phyloP scores from a whole-genome alignment of 345 rosid species.

The Brassica juncea region DNA sequence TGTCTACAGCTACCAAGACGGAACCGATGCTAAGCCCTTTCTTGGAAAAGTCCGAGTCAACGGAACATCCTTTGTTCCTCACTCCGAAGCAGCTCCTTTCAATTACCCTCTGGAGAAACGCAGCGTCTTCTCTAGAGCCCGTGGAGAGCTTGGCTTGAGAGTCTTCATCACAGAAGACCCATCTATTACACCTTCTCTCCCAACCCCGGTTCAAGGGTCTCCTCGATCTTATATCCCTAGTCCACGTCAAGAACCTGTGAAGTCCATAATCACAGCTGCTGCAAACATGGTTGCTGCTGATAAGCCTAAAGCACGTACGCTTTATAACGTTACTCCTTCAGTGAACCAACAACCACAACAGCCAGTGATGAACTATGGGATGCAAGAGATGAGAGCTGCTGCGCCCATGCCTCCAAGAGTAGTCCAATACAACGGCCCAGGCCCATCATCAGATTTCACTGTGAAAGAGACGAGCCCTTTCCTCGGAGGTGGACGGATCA shows the following conservation, averaged over 20 bases:
- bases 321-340: slow-evolving; percentile 29
- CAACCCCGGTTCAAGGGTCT: slow-evolving; percentile 54
- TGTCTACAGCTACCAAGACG: slow-evolving; percentile 51
- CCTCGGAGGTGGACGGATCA: slow-evolving; percentile 78
- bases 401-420: slow-evolving; percentile 38
- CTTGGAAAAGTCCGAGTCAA: slow-evolving; percentile 81
- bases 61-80: slow-evolving; percentile 80
- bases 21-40: slow-evolving; percentile 48
- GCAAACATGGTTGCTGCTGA: not conserved
- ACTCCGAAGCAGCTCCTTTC: slow-evolving; percentile 80
- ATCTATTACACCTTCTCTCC: slow-evolving; percentile 55
- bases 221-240: slow-evolving; percentile 40
- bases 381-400: slow-evolving; percentile 40
- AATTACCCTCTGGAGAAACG: slow-evolving; percentile 84
- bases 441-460: slow-evolving; percentile 52
- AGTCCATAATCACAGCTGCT: not conserved
- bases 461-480: slow-evolving; percentile 84
- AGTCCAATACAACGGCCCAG: slow-evolving; percentile 30
- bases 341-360: slow-evolving; percentile 17
- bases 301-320: slow-evolving; percentile 25
- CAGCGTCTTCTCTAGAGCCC: slow-evolving; percentile 55
- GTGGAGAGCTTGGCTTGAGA: slow-evolving; percentile 81
- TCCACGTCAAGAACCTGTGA: slow-evolving; percentile 30
- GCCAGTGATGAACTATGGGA: slow-evolving; percentile 4
- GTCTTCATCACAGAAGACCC: slow-evolving; percentile 75